These are phyloP conservation scores for Taxawa tesnikishii DNA, from an alignment of 2,329 filamentous ascomycete genomes.

Conservation along the genomic window DNA sequence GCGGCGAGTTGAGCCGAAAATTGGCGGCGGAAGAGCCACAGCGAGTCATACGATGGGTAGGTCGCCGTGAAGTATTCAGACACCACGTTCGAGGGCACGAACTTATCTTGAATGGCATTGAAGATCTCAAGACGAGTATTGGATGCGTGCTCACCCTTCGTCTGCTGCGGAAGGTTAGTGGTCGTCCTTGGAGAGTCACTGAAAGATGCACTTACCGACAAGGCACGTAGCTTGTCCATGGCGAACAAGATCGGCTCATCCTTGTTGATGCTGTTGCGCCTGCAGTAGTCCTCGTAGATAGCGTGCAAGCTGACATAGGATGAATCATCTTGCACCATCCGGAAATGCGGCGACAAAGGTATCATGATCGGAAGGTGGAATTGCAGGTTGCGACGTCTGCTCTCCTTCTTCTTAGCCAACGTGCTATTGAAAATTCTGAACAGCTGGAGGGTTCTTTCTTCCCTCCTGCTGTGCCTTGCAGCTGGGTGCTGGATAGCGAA, in stretches of 20 bases:
- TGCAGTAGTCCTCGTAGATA: slow-evolving; percentile 92
- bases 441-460: slow-evolving; percentile 89
- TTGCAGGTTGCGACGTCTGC: slow-evolving; percentile 80
- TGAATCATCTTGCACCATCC: slow-evolving; percentile 89
- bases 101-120: slow-evolving; percentile 85
- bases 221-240: slow-evolving; percentile 79
- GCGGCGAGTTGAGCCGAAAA: slow-evolving; percentile 93
- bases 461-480: slow-evolving; percentile 78
- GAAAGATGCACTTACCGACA: slow-evolving; percentile 25
- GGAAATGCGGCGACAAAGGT: slow-evolving; percentile 84
- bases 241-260: slow-evolving; percentile 92
- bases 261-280: slow-evolving; percentile 75
- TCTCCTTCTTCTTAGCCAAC: slow-evolving; percentile 86
- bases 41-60: slow-evolving; percentile 82
- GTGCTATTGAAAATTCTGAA: slow-evolving; percentile 97
- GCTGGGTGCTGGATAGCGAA: slow-evolving; percentile 96
- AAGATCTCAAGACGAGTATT: slow-evolving; percentile 64
- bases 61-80: slow-evolving; percentile 81
- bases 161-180: slow-evolving; percentile 34
- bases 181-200: background rate
- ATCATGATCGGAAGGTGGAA: slow-evolving; percentile 96
- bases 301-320: slow-evolving; percentile 91
- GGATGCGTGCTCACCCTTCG: slow-evolving; percentile 46
- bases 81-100: slow-evolving; percentile 70
- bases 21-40: slow-evolving; percentile 96